Percentiles rank a stretch among this genome's conserved stretches.
Evolutionary conservation across 2,329 filamentous ascomycete genomes (phyloP).

Genomic region (Pezicula radicicola): DNA sequence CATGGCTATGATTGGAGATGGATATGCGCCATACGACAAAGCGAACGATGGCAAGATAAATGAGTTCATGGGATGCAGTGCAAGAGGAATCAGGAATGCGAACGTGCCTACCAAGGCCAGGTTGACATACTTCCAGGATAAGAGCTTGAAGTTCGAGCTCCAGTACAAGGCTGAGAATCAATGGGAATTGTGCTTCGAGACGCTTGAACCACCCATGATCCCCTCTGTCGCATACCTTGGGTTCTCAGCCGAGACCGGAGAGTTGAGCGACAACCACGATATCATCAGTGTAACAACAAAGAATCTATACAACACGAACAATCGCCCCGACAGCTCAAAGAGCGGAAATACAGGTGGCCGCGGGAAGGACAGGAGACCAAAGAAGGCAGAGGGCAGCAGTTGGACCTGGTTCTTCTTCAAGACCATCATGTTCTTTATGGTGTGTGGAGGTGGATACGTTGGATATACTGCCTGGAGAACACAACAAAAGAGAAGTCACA

Average conservation of each 20-base stretch:
- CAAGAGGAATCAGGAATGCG: constrained; percentile 81
- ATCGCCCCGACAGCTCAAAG: constrained; percentile 29
- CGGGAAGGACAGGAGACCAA: constrained; percentile 20
- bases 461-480: constrained; percentile 81
- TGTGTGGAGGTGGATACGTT: constrained; percentile 72
- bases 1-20: constrained; percentile 97
- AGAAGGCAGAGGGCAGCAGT: constrained; percentile 40
- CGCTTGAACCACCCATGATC: constrained; percentile 67
- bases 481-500: constrained; percentile 26
- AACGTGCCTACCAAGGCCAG: constrained; percentile 78
- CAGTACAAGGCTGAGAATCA: constrained; percentile 90
- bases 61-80: constrained; percentile 93
- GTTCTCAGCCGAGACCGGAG: constrained; percentile 87
- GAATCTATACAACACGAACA: constrained; percentile 76
- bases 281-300: constrained; percentile 82
- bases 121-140: constrained; percentile 96
- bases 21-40: constrained; percentile 86
- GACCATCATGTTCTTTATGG: constrained; percentile 70
- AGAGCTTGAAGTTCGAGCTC: constrained; percentile 83
- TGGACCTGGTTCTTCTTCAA: constrained; percentile 77
- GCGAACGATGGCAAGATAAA: constrained; percentile 90
- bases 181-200: constrained; percentile 88
- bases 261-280: constrained; percentile 96
- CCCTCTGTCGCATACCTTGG: constrained; percentile 74
- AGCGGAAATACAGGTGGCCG: constrained; percentile 31